A percentile compares a stretch with the other conserved stretches of the same genome.
These are phyloP conservation scores for Pleurotus sapidus DNA, from an alignment of 768 basidiomycete genomes.

Conservation along the genomic window DNA sequence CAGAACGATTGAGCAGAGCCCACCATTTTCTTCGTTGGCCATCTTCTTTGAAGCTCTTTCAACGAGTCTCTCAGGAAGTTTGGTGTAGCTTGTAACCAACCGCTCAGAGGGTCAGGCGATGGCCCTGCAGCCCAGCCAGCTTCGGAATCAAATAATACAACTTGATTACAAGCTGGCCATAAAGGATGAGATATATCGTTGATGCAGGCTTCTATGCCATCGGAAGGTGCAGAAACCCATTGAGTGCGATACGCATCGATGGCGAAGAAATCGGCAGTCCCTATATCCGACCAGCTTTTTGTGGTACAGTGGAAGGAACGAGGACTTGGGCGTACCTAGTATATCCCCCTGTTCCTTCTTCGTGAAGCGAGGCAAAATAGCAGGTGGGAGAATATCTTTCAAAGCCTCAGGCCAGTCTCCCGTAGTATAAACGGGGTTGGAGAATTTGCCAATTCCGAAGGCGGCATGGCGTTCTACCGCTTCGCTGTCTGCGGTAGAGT, in stretches of 20 bases:
- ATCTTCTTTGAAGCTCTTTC: slow-evolving; percentile 32
- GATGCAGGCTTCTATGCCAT: slow-evolving; percentile 42
- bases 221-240: slow-evolving; percentile 37
- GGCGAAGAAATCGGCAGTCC: slow-evolving; percentile 52
- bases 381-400: slow-evolving; percentile 44
- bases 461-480: slow-evolving; percentile 49
- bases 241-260: slow-evolving; percentile 45
- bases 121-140: slow-evolving; percentile 47
- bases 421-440: slow-evolving; percentile 46
- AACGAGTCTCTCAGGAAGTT: slow-evolving; percentile 33
- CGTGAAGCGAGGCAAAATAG: slow-evolving; percentile 46
- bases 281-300: slow-evolving; percentile 15
- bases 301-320: no score
- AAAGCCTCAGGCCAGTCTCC: slow-evolving; percentile 53
- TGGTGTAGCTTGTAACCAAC: slow-evolving; percentile 44
- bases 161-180: slow-evolving; percentile 49
- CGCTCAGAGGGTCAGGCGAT: slow-evolving; percentile 38
- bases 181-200: slow-evolving; percentile 39
- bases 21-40: slow-evolving; percentile 46
- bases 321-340: slow-evolving; percentile 24
- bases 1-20: neutral
- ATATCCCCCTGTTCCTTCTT: slow-evolving; percentile 41
- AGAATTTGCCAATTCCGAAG: slow-evolving; percentile 48
- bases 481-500: slow-evolving; percentile 38
- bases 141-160: slow-evolving; percentile 37